Base-by-base conservation (phyloP, 345 rosid species). In the Lepidium sativum region DNA sequence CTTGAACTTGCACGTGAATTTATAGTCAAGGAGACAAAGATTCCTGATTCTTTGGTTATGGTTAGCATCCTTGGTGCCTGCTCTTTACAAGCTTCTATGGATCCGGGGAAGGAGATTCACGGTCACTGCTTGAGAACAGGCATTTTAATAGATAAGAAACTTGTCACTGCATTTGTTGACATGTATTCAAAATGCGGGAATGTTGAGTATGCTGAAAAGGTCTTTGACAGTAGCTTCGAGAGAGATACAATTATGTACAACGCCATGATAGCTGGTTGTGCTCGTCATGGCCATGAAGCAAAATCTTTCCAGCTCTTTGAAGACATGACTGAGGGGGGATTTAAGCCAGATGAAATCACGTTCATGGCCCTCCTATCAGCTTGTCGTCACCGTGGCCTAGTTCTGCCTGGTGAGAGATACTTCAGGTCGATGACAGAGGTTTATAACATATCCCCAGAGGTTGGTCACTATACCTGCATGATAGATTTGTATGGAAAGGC, bases 401-500 rank as follows among this genome's bases (percentile, higher is more conserved):
- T 86, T 35, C 79, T 77, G 45, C 61, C 59, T 42, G 94, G 94
- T 29, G 96, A 91, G 73, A 62, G 69, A 43, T 79, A 80, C 70
- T 84, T 91, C 41, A 51, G 61, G 40, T 83, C 83, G 57, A 88
- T 91, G 97, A 70, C 51, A 16, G 80, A 75, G 74, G 67, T 63
- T 50, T 76, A 74, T 60, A 51, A 69, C 32, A 77, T 91, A 67
- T 25, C 60, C 38, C 94, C 97, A 1, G 79, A 84, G 61, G 78
- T 49, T 5, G 85, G 80, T 68, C 97, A 91, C 63, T 84, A 80
- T 55, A 80, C 88, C 8, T 86, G 97, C 68, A 83, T 91, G 94
- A 81, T 91, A 38, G 94, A 91, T 80, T 79, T 91, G 34, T 91
- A 86, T 61, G 96, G 96, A 40, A 84, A 91, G 71, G 84, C 86